These are phyloP conservation scores for Conticribra guillardii DNA, from an alignment of 108 stramenopile species.

Conservation along the genomic window DNA sequence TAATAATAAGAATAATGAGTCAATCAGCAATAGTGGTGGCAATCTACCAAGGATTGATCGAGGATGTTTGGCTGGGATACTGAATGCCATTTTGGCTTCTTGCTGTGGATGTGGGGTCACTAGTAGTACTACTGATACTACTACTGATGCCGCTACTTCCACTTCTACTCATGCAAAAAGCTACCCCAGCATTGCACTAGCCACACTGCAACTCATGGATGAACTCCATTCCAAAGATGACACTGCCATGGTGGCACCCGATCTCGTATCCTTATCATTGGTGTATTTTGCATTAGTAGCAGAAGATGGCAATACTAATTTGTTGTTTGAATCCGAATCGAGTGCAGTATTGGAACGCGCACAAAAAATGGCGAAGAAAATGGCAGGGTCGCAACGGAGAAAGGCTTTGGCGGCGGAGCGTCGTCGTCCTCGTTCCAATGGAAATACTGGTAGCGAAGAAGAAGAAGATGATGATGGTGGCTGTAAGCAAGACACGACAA, in stretches of 20 bases:
- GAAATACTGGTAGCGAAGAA: neutral
- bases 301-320: neutral
- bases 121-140: constrained; percentile 11
- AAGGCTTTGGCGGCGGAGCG: constrained; percentile 59
- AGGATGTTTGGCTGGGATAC: constrained; percentile 48
- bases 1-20: no score
- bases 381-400: constrained; percentile 63
- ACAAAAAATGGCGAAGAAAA: constrained; percentile 55
- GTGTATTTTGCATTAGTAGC: neutral
- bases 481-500: no score
- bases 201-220: constrained; percentile 28
- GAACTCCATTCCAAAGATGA: constrained; percentile 30
- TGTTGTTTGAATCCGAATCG: neutral
- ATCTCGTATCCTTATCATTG: constrained; percentile 27
- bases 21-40: no score
- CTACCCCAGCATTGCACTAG: constrained; percentile 21
- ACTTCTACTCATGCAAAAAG: neutral
- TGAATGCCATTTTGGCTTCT: constrained; percentile 64
- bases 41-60: no score
- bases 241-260: constrained; percentile 29
- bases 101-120: constrained; percentile 50
- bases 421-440: constrained; percentile 16
- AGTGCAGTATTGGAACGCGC: constrained; percentile 58
- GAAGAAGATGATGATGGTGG: no score
- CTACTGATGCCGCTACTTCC: no score